These are phyloP conservation scores for Rutstroemia sp. DNA, from an alignment of 2,329 filamentous ascomycete species.

Conservation along the genomic window DNA sequence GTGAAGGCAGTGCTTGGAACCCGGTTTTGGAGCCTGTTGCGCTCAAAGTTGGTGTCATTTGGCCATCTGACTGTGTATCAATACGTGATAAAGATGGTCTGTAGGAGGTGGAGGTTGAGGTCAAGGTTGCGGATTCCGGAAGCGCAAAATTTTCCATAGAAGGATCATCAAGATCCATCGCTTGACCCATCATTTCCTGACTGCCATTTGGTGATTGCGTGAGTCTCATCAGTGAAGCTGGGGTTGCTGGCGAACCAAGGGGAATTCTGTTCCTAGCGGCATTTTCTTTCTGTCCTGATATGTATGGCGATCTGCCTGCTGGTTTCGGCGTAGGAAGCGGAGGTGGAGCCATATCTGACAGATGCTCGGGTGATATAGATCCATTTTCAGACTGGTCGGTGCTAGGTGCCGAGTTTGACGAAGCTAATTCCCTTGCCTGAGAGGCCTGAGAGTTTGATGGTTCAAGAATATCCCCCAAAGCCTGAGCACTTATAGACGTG, in stretches of 20 bases:
- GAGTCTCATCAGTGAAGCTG: constrained; percentile 80
- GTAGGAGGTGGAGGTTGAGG: constrained; percentile 34
- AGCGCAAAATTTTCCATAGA: constrained; percentile 61
- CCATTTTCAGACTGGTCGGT: constrained; percentile 55
- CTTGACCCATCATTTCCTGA: constrained; percentile 35
- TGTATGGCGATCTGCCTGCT: constrained; percentile 59
- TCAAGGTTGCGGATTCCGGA: constrained; percentile 60
- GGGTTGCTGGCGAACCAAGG: constrained; percentile 61
- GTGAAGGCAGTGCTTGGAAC: constrained; percentile 37
- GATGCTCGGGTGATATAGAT: constrained; percentile 55
- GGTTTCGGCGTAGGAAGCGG: constrained; percentile 60
- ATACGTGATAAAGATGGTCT: constrained; percentile 40
- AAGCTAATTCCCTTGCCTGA: constrained; percentile 32
- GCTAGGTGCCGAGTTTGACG: constrained; percentile 21
- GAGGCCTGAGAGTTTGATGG: constrained; percentile 28
- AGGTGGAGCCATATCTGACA: constrained; percentile 60
- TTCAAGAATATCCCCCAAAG: constrained; percentile 31
- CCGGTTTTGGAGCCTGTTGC: constrained; percentile 31
- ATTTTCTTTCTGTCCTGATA: constrained; percentile 45
- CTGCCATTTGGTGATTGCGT: constrained; percentile 31
- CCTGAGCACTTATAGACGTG: constrained; percentile 37
- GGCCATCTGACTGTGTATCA: constrained; percentile 44
- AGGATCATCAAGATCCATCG: constrained; percentile 40
- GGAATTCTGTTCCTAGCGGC: constrained; percentile 24
- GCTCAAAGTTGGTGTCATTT: constrained; percentile 47